Evolutionary conservation across 306 rosid species (phyloP), one percentile per base, ranked within the genome.

Genomic region (Vicia sativa): DNA sequence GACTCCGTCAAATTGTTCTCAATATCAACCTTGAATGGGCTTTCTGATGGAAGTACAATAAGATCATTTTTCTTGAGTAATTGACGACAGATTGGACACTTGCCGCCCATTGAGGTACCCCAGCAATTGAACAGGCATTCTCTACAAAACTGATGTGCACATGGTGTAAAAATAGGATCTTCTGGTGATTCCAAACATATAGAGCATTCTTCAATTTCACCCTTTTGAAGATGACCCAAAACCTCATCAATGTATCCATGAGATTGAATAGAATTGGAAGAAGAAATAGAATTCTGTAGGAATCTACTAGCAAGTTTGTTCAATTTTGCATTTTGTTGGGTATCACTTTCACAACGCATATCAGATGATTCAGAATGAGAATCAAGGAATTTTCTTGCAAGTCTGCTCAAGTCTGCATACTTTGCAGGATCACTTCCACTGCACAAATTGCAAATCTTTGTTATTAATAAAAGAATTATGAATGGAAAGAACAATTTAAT

Each of bases 121-220:
- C 93, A 91, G 84, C 86, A 82, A 12, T 79, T 74, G 65, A 81
- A 86, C 14, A 91, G 78, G 72, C 96, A 88, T 74, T 91, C 97
- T 72, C 96, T 83, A 65, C 97, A 91, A 84, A 88, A 85, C 80
- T 83, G 81, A 78, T 92, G 97, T 1, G 92, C 97, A 67, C 97
- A 89, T 46, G 96, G 86, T 43, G 97, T 87, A 63, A 89, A 87
- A 28, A 91, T 87, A 67, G 97, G 87, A 72, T 92, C 97, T 56
- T 92, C 97, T 7, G 95, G 95, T 21, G 84, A 84, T 77, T 92
- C 98, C 90, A 92, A 38, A 59, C 98, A 87, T 71, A 92, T 83
- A 41, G 96, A 83, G 65, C 98, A 87, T 72, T 92, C 92, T 2
- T 61, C 71, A 31, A 42, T 78, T 73, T 87, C 89, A 37, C 91